These are phyloP conservation scores for Leptographium procerum DNA, from an alignment of 2,329 filamentous ascomycete genomes.

Conservation along the genomic window DNA sequence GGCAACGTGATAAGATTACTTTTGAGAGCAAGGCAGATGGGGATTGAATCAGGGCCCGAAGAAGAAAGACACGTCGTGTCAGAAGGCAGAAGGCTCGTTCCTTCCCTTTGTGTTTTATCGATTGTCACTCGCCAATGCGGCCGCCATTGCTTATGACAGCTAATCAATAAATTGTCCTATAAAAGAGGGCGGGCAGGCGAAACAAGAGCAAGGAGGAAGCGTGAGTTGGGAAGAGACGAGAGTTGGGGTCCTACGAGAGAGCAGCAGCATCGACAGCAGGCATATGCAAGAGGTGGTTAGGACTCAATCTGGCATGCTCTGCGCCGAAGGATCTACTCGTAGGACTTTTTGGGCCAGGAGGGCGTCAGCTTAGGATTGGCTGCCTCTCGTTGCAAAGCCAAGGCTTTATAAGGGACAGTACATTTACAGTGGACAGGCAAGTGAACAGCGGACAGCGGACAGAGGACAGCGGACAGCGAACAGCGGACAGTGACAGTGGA, in stretches of 20 bases:
- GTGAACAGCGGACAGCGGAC: not conserved
- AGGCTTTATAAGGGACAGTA: no score
- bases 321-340: not conserved
- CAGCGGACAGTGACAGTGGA: no score
- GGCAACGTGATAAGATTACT: not conserved
- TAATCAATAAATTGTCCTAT: not conserved
- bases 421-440: not conserved
- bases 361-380: not conserved
- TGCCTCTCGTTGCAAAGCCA: no score
- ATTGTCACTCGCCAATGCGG: conserved; percentile 3
- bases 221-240: not conserved
- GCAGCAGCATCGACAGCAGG: not conserved
- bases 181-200: not conserved
- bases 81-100: not conserved
- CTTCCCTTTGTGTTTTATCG: conserved; percentile 5
- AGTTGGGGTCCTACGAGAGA: conserved; percentile 1
- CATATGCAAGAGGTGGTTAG: not conserved
- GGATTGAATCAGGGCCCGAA: not conserved
- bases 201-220: not conserved
- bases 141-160: not conserved
- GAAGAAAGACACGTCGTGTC: not conserved
- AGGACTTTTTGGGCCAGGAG: conserved; percentile 4
- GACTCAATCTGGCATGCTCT: conserved; percentile 4
- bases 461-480: no score
- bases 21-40: not conserved